Evolutionary conservation across 1,139 yeast genomes (phyloP), one percentile per base, ranked within the genome.

Genomic region (Blastobotrys raffinosifermentans): DNA sequence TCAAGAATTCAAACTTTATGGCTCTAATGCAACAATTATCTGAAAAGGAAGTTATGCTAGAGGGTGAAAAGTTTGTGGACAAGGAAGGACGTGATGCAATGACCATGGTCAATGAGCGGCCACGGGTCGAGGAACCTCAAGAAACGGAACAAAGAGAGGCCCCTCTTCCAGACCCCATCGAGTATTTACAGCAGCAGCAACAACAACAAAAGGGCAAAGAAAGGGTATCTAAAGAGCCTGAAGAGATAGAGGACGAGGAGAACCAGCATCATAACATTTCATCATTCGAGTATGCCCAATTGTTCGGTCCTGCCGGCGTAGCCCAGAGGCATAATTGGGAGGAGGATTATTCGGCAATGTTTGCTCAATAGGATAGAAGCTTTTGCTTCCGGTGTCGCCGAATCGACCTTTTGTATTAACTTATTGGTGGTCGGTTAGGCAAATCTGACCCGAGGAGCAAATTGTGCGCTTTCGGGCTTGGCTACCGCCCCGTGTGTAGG

Each of bases 11-110:
- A 31, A 53, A 60, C 26, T 66, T 66, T 43, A 52, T 66, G 55
- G 50, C 55, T n/a, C 50, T 66, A 27, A 64, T 66, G 70, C 54
- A 54, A 26, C 55, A 60, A 36, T 49, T 66, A 11, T 50, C 63
- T 18, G 54, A 55, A 29, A 49, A 51, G 31, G 50, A 57, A 33
- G 60, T 58, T 13, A 47, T 47, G 9, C 47, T 64, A 7, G 53
- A 55, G 18, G 61, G 58, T 8, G 53, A 57, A 25, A 53, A 57
- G 39, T 54, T 65, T 46, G 66, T 64, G 6, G 57, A 56, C 18
- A 27, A 37, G 9, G 35, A 43, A 15, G 57, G 58, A 31, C 46
- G 39, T 10, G 51, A 45, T 3, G 46, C 51, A 16, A 15, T 18
- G 23, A 25, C 18, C 38, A 31, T 21, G n/a, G 36, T 26, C 19